Evolutionary conservation across 2,329 filamentous ascomycete species (phyloP).

Genomic region (Orbilia oligospora): DNA sequence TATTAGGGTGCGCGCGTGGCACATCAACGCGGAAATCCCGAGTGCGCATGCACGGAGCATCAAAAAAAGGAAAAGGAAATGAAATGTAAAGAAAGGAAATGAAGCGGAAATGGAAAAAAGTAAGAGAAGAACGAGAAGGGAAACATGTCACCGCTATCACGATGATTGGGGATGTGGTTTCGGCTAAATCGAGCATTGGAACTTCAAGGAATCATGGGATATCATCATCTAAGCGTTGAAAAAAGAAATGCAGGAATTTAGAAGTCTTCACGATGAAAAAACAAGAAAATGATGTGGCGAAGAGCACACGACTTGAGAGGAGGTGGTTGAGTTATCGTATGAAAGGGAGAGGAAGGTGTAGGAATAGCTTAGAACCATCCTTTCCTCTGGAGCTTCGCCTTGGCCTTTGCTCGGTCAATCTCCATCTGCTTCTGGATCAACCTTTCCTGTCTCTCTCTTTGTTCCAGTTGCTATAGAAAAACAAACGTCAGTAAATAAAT

Average conservation of each 20-base stretch:
- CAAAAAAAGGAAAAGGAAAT: background rate
- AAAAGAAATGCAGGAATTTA: conserved; percentile 7
- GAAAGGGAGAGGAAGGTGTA: background rate
- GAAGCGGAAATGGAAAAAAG: background rate
- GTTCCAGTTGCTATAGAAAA: conserved; percentile 28
- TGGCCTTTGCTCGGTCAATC: conserved; percentile 41
- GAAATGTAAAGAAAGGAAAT: no score
- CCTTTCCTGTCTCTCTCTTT: conserved; percentile 42
- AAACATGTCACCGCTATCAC: conserved; percentile 3
- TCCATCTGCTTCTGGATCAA: conserved; percentile 48
- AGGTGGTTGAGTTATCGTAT: background rate
- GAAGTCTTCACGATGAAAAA: background rate
- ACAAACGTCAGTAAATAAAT: conserved; percentile 23
- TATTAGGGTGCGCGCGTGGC: conserved; percentile 6
- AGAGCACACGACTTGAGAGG: background rate
- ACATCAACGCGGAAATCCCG: conserved; percentile 9
- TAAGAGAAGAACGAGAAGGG: conserved; percentile 1
- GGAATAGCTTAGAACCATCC: conserved; percentile 42
- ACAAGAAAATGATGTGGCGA: background rate
- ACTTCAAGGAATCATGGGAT: conserved; percentile 32
- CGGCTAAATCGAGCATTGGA: conserved; percentile 45
- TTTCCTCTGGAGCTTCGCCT: conserved; percentile 51
- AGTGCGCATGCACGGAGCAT: background rate
- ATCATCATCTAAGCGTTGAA: conserved; percentile 37
- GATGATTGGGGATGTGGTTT: background rate